Percentiles rank a stretch among this genome's conserved stretches.
Evolutionary conservation across 2,329 filamentous ascomycete species (phyloP).

Genomic region (Fusarium sp.): DNA sequence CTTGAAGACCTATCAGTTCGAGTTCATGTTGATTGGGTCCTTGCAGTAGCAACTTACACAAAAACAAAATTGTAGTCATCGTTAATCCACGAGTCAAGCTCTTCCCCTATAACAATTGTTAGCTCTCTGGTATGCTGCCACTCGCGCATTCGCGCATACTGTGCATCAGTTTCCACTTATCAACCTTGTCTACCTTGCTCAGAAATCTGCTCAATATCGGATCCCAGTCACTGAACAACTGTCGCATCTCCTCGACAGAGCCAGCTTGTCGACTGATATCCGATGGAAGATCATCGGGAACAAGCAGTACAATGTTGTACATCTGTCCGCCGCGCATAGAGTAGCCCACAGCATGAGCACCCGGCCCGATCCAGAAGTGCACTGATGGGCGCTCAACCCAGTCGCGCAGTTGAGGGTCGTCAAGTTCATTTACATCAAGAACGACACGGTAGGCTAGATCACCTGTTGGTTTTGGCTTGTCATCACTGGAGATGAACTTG

Average conservation of each 20-base stretch:
- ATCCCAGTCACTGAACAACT: conserved; percentile 8
- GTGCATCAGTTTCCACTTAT: conserved; percentile 16
- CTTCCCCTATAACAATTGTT: background rate
- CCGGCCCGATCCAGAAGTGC: conserved; percentile 73
- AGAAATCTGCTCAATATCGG: conserved; percentile 12
- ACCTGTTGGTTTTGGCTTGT: conserved; percentile 67
- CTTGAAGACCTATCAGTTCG: conserved; percentile 32
- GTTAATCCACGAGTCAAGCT: conserved; percentile 59
- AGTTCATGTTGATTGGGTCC: fast-evolving
- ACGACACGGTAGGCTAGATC: conserved; percentile 75
- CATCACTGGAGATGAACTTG: conserved; percentile 57
- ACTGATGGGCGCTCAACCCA: conserved; percentile 64
- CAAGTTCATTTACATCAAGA: conserved; percentile 62
- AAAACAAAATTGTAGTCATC: conserved; percentile 62
- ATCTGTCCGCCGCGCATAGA: conserved; percentile 67
- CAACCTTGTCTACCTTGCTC: conserved; percentile 1
- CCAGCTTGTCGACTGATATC: conserved; percentile 52
- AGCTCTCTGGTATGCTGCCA: background rate
- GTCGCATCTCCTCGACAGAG: conserved; percentile 11
- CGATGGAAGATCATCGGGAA: conserved; percentile 70
- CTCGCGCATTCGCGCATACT: background rate
- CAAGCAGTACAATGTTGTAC: conserved; percentile 74
- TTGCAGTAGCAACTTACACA: conserved; percentile 46
- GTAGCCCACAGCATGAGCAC: conserved; percentile 71
- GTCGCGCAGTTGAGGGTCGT: conserved; percentile 60